These are phyloP conservation scores for Lagenidium sp. DNA, from an alignment of 352 stramenopile genomes.

Conservation along the genomic window DNA sequence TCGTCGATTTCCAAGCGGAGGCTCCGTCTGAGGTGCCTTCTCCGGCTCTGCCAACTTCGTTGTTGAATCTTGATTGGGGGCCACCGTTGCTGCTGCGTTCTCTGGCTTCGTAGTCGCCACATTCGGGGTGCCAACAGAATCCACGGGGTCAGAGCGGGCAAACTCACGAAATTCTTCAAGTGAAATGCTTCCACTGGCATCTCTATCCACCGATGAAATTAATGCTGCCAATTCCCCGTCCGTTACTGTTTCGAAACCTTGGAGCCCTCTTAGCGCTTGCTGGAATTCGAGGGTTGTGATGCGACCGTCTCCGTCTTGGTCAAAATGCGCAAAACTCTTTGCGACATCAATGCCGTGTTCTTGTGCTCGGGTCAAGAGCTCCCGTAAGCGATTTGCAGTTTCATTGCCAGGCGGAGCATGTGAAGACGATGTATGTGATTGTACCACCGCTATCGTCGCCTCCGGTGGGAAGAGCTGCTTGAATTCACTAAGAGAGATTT, in stretches of 20 bases:
- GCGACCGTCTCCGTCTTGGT: slow-evolving; percentile 22
- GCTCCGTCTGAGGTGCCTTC: background rate
- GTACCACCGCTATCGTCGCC: too few relatives aligned
- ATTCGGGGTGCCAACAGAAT: too few relatives aligned
- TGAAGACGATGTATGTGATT: too few relatives aligned
- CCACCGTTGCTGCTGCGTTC: background rate
- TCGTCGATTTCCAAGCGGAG: background rate
- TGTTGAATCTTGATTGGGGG: too few relatives aligned
- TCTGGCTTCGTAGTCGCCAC: background rate
- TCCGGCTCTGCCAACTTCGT: too few relatives aligned
- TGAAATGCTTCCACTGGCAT: slow-evolving; percentile 41
- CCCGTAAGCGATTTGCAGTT: slow-evolving; percentile 7
- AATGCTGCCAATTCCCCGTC: slow-evolving; percentile 25
- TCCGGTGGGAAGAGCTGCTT: slow-evolving; percentile 29
- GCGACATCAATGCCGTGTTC: slow-evolving; percentile 11
- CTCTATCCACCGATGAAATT: slow-evolving; percentile 39
- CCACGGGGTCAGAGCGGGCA: too few relatives aligned
- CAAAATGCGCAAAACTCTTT: slow-evolving; percentile 27
- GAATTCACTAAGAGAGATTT: slow-evolving; percentile 59
- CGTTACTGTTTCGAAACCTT: slow-evolving; percentile 23
- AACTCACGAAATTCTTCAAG: slow-evolving; percentile 49
- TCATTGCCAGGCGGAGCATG: too few relatives aligned
- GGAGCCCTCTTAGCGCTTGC: slow-evolving; percentile 28
- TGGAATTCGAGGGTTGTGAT: slow-evolving; percentile 47
- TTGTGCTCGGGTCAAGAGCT: slow-evolving; percentile 13